Percentiles rank a stretch among this genome's conserved stretches.
phyloP scores from a whole-genome alignment of 2,329 filamentous ascomycete genomes.

The Arthrinium phaeospermum region DNA sequence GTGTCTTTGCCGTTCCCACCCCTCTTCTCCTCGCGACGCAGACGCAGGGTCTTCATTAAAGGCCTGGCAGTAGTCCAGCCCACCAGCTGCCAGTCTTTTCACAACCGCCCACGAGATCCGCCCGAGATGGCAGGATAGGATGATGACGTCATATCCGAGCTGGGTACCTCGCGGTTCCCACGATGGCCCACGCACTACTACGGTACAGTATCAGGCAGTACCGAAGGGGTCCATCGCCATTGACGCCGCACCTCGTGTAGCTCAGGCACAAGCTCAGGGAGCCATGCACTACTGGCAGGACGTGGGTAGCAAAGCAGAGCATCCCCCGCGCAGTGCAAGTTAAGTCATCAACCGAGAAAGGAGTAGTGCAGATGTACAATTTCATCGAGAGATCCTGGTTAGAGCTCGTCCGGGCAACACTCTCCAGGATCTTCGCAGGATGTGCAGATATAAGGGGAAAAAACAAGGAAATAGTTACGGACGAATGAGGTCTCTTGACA shows the following conservation, averaged over 20 bases:
- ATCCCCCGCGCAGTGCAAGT: background rate
- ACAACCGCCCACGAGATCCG: background rate
- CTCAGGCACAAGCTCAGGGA: constrained; percentile 1
- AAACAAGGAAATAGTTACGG: background rate
- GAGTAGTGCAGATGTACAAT: background rate
- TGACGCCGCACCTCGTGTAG: background rate
- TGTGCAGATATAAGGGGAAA: background rate
- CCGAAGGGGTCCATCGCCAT: background rate
- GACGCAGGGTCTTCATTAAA: constrained; percentile 19
- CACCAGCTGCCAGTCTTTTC: constrained; percentile 7
- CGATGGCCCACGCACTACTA: background rate
- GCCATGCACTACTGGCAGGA: background rate
- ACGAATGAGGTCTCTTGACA: background rate
- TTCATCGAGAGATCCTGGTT: background rate
- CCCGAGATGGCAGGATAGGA: background rate
- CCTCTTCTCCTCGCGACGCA: background rate
- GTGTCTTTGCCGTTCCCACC: constrained; percentile 14
- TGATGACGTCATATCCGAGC: background rate
- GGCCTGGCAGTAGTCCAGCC: background rate
- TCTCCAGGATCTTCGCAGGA: background rate
- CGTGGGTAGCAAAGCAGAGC: background rate
- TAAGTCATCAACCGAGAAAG: background rate
- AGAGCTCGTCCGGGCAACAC: background rate
- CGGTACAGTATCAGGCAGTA: background rate
- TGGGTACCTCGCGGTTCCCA: background rate